phyloP scores from a whole-genome alignment of 2,329 filamentous ascomycete species.

The Fusarium sp. region DNA sequence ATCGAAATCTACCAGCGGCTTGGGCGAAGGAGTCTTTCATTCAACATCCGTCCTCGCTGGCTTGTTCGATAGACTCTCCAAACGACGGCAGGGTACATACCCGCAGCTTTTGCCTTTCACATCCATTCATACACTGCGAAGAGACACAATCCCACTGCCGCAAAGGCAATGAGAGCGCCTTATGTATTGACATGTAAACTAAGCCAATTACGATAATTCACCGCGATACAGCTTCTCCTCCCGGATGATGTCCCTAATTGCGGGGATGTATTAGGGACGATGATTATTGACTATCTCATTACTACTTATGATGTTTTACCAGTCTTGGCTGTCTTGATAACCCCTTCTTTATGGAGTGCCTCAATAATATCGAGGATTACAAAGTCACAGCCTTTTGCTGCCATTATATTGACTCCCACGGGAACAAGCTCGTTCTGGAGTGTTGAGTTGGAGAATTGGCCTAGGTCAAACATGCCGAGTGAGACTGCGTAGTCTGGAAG shows the following conservation, averaged over 20 bases:
- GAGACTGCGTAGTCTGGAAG: slow-evolving; percentile 20
- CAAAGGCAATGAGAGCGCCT: too few species aligned
- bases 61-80: neutral
- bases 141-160: neutral
- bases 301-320: neutral
- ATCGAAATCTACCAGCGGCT: slow-evolving; percentile 3
- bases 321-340: slow-evolving; percentile 2
- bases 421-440: slow-evolving; percentile 5
- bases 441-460: neutral
- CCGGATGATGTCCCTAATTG: neutral
- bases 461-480: slow-evolving; percentile 10
- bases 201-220: too few species aligned
- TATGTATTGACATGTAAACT: too few species aligned
- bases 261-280: neutral
- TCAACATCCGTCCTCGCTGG: neutral
- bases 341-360: neutral
- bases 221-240: too few species aligned
- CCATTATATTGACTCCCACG: neutral
- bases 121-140: neutral
- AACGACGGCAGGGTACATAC: too few species aligned
- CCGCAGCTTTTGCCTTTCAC: neutral
- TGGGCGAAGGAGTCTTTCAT: slow-evolving; percentile 11
- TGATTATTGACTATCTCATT: neutral
- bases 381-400: slow-evolving; percentile 19
- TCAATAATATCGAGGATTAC: slow-evolving; percentile 11